Evolutionary conservation across 2,329 filamentous ascomycete species (phyloP).

Genomic region (Chalaropsis thielavioides): DNA sequence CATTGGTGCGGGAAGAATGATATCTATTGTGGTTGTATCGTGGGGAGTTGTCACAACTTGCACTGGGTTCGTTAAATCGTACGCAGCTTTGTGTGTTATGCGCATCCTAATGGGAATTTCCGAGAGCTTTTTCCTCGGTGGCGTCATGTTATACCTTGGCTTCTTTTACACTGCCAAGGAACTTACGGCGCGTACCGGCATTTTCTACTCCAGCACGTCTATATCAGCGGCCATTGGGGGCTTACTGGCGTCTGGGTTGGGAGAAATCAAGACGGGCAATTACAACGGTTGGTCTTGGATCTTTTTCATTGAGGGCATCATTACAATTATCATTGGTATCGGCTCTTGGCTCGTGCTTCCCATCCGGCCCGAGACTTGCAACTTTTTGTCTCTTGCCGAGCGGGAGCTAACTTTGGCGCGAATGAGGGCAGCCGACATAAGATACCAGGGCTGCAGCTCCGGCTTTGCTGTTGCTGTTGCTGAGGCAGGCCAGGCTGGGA

Average conservation of each 20-base stretch:
- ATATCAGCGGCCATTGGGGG: constrained; percentile 50
- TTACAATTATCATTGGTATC: constrained; percentile 25
- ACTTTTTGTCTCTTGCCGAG: constrained; percentile 29
- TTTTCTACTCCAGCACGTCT: constrained; percentile 43
- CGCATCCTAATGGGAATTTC: constrained; percentile 20
- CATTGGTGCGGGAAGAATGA: constrained; percentile 20
- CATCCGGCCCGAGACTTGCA: constrained; percentile 27
- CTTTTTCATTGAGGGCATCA: constrained; percentile 30
- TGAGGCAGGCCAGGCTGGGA: background rate
- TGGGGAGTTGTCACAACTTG: constrained; percentile 21
- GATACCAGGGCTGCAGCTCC: background rate
- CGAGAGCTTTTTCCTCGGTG: constrained; percentile 21
- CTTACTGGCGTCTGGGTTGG: constrained; percentile 31
- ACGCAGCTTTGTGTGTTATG: constrained; percentile 19
- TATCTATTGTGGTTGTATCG: constrained; percentile 19
- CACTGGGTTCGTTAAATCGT: constrained; percentile 20
- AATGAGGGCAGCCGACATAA: constrained; percentile 17
- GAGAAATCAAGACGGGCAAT: constrained; percentile 26
- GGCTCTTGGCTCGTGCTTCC: constrained; percentile 27
- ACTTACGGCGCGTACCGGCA: constrained; percentile 20
- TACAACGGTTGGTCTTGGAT: constrained; percentile 33
- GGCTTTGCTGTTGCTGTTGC: background rate
- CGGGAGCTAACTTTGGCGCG: constrained; percentile 25
- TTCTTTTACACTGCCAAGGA: constrained; percentile 22
- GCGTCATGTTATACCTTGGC: constrained; percentile 21